Conservation (phyloP, 192 early-diverging fungal species). For the Chytriomyces sp. region DNA sequence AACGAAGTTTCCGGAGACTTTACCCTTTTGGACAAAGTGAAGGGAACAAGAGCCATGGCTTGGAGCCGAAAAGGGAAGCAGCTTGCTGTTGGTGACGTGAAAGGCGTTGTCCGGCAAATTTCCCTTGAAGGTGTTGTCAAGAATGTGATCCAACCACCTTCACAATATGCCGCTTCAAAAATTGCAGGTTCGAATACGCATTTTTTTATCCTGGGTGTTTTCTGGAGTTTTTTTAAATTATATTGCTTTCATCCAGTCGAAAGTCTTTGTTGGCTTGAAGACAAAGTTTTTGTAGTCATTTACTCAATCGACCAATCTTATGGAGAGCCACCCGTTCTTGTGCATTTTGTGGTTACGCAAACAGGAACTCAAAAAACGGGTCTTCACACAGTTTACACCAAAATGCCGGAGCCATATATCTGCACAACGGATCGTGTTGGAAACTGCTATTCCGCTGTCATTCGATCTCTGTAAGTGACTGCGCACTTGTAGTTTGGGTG, state of each 20-base stretch:
- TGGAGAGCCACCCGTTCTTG: slow-evolving; percentile 41
- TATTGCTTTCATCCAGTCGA: slow-evolving; percentile 53
- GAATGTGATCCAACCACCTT: slow-evolving; percentile 56
- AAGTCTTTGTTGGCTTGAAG: slow-evolving; percentile 79
- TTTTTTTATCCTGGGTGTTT: background rate
- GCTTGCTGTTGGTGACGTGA: slow-evolving; percentile 75
- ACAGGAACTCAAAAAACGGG: slow-evolving; percentile 39
- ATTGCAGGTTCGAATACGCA: no score
- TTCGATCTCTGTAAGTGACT: slow-evolving; percentile 4
- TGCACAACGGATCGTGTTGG: slow-evolving; percentile 30
- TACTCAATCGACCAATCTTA: slow-evolving; percentile 50
- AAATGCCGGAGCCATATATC: slow-evolving; percentile 16
- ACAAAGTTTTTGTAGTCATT: slow-evolving; percentile 67
- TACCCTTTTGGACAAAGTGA: background rate
- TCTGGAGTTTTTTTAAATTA: background rate
- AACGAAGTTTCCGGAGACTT: slow-evolving; percentile 21
- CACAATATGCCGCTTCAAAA: background rate
- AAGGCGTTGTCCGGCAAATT: slow-evolving; percentile 66
- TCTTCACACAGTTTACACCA: slow-evolving; percentile 15
- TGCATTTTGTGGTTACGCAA: slow-evolving; percentile 36
- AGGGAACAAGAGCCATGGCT: slow-evolving; percentile 46
- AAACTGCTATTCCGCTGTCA: background rate
- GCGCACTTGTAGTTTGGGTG: background rate
- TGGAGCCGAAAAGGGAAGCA: slow-evolving; percentile 94
- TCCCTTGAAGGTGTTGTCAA: slow-evolving; percentile 67